A percentile compares a stretch with the other conserved stretches of the same genome.
These are phyloP conservation scores for Alliaria petiolata DNA, from an alignment of 345 rosid species.

Conservation along the genomic window DNA sequence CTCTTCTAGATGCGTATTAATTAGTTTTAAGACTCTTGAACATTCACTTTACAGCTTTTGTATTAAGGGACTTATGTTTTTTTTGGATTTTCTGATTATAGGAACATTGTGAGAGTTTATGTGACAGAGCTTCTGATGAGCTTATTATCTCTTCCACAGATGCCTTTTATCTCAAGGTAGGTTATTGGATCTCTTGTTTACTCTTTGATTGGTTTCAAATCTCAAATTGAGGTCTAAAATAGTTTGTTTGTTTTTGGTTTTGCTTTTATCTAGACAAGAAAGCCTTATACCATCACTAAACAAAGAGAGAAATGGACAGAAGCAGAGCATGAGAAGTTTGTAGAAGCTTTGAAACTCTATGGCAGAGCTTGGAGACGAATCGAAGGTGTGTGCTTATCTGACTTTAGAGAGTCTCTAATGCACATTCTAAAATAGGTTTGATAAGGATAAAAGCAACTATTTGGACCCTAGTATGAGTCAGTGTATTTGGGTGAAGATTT, in stretches of 20 bases:
- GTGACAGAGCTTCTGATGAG: constrained; percentile 37
- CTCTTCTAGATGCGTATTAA: constrained; percentile 14
- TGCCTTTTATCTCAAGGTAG: constrained; percentile 63
- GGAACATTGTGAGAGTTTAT: constrained; percentile 42
- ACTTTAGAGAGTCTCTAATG: constrained; percentile 19
- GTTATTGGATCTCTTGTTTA: not conserved
- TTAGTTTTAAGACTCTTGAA: not conserved
- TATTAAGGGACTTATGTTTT: not conserved
- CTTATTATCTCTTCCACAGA: constrained; percentile 42
- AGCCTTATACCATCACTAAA: constrained; percentile 73
- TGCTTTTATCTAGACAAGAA: constrained; percentile 43
- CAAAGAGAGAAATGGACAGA: constrained; percentile 88
- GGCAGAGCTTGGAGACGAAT: constrained; percentile 84
- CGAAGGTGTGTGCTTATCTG: constrained; percentile 51
- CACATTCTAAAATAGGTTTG: constrained; percentile 21
- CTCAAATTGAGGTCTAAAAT: not conserved
- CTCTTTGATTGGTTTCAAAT: not conserved
- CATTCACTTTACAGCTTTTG: not conserved
- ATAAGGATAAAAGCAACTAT: not conserved
- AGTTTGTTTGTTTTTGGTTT: not conserved
- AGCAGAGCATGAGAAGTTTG: constrained; percentile 70
- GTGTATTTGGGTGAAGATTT: not conserved
- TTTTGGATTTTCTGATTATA: constrained; percentile 2
- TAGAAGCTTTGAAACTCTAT: constrained; percentile 70
- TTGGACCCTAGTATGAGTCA: not conserved